Base-by-base conservation (phyloP, 1,139 yeast species). In the Hanseniaspora uvarum region DNA sequence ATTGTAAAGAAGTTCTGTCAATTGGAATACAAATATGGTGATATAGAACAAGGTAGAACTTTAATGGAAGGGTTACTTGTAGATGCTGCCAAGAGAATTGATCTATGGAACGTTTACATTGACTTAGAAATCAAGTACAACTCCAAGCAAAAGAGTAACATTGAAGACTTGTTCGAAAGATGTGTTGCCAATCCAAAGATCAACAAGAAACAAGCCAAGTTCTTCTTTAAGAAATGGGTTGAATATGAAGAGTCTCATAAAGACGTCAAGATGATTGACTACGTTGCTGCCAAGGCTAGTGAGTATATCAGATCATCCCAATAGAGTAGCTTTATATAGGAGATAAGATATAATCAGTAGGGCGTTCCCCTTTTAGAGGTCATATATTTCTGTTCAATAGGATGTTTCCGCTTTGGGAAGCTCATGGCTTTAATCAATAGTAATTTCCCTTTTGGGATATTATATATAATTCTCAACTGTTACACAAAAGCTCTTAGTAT, bases 191-290 rank as follows among this genome's bases (percentile, higher is more conserved):
- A 54, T 33, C 80, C 77, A 68, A 86, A 85, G 68, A 69, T 89
- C 56, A 76, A 85, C n/a, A 79, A 83, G 68, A 92, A 89, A 68
- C 96, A 88, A 70, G 96, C 96, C 61, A 88, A 86, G 70, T 87
- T 86, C 72, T 86, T 92, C 77, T 89, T 88, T 72, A 86, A 82
- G 63, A 92, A 92, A 66, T 89, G 97, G 97, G 77, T 87, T 58
- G 72, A 76, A 21, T 85, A 73, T 64, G 96, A 88, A 70, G 89
- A 84, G 64, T 76, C 76, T 56, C 67, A 73, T 58, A 81, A 79
- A 19, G 94, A 86, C 64, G 78, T 74, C 55, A 83, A 81, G 70
- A 79, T 83, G 59, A 77, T 80, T 57, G 94, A 86, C 59, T 82
- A 85, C 59, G 96, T 89, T 57, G 89, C 87, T 73, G 88, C 95